These are phyloP conservation scores for Pseudogymnoascus sp. DNA, from an alignment of 2,329 filamentous ascomycete genomes.

Conservation along the genomic window DNA sequence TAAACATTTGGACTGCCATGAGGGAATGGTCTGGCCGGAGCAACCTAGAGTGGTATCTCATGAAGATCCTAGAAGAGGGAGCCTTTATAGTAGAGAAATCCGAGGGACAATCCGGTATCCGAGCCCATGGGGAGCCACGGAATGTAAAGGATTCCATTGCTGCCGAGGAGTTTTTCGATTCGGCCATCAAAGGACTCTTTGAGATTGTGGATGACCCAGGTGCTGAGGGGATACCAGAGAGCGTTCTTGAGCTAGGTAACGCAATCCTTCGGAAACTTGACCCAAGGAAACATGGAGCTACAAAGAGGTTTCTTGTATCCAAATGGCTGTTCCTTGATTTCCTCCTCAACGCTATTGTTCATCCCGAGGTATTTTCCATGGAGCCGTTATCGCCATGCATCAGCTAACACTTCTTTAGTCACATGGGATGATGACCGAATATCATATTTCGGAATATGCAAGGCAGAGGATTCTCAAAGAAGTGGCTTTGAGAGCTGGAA, in stretches of 20 bases:
- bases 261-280: conserved; percentile 74
- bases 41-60: conserved; percentile 88
- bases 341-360: conserved; percentile 72
- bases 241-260: conserved; percentile 75
- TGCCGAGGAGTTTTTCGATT: conserved; percentile 81
- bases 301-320: conserved; percentile 75
- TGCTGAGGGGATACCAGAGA: conserved; percentile 76
- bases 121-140: conserved; percentile 64
- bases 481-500: conserved; percentile 72
- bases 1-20: conserved; percentile 82
- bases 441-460: conserved; percentile 86
- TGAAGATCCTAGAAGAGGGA: conserved; percentile 89
- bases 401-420: conserved; percentile 29
- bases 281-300: conserved; percentile 62
- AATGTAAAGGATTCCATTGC: conserved; percentile 72
- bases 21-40: conserved; percentile 83
- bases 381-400: neutral
- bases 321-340: conserved; percentile 91
- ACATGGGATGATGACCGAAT: conserved; percentile 70
- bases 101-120: conserved; percentile 66
- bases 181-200: conserved; percentile 73
- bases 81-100: conserved; percentile 82
- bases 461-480: conserved; percentile 74
- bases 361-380: conserved; percentile 64
- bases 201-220: conserved; percentile 79